phyloP scores from a whole-genome alignment of 2,329 filamentous ascomycete genomes.

The Dothistroma septosporum region DNA sequence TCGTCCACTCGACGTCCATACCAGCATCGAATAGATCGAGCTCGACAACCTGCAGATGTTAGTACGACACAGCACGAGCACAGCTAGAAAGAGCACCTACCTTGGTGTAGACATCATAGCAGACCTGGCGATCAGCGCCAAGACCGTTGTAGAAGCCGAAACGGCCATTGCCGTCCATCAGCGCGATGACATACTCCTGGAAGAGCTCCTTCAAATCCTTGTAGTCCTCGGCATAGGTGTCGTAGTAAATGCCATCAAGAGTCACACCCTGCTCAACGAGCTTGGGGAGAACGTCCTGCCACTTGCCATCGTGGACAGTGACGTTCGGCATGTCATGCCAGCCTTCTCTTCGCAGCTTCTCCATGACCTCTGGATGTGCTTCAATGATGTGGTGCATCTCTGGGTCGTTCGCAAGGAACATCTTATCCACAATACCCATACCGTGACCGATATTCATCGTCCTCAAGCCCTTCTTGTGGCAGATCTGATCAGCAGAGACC shows the following conservation, averaged over 20 bases:
- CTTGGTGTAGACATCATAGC: slow-evolving; percentile 93
- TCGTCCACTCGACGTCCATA: slow-evolving; percentile 82
- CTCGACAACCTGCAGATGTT: slow-evolving; percentile 59
- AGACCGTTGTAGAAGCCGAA: slow-evolving; percentile 70
- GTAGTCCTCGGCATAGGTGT: slow-evolving; percentile 96
- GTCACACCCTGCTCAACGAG: slow-evolving; percentile 42
- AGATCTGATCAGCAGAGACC: slow-evolving; percentile 42
- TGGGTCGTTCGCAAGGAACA: slow-evolving; percentile 44
- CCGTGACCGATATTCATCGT: slow-evolving; percentile 50
- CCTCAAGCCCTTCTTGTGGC: slow-evolving; percentile 38
- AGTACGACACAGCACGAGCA: not conserved
- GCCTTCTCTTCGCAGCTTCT: slow-evolving; percentile 44
- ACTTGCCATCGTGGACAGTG: slow-evolving; percentile 46
- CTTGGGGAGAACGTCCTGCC: slow-evolving; percentile 48
- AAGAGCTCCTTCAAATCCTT: slow-evolving; percentile 81
- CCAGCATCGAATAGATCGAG: slow-evolving; percentile 86
- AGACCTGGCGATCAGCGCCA: slow-evolving; percentile 85
- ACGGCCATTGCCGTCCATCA: slow-evolving; percentile 60
- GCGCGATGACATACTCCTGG: slow-evolving; percentile 73
- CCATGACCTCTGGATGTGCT: slow-evolving; percentile 48
- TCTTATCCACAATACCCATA: slow-evolving; percentile 50
- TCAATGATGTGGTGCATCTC: slow-evolving; percentile 49
- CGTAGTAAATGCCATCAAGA: slow-evolving; percentile 72
- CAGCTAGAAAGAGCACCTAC: slow-evolving; percentile 35
- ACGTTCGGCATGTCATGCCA: slow-evolving; percentile 50